Evolutionary conservation across 139 green algal genomes (phyloP).

Genomic region (Chlorella sorokiniana): DNA sequence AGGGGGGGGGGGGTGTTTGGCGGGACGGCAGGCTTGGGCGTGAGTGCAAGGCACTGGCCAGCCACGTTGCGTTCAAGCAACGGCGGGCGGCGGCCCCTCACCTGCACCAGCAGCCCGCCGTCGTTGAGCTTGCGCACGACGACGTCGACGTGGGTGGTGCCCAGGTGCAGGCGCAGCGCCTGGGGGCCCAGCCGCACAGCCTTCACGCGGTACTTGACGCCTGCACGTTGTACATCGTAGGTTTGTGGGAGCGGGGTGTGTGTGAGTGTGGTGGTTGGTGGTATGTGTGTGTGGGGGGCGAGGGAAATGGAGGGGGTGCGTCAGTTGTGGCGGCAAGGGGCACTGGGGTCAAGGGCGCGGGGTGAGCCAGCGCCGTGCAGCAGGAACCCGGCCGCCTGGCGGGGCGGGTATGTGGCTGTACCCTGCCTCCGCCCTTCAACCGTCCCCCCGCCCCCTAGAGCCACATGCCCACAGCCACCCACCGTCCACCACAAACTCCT

Average conservation of each 20-base stretch:
- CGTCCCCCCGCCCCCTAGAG: too few relatives aligned
- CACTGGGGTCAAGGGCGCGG: too few relatives aligned
- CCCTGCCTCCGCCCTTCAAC: too few relatives aligned
- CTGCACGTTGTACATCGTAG: conserved; percentile 32
- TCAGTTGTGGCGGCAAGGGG: too few relatives aligned
- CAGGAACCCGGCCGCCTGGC: too few relatives aligned
- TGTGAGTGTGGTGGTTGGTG: not conserved
- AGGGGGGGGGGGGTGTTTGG: not conserved
- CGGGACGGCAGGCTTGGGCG: not conserved
- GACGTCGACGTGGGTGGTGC: conserved; percentile 75
- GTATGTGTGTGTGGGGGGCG: not conserved
- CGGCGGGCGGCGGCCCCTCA: conserved; percentile 23
- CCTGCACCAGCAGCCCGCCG: conserved; percentile 90
- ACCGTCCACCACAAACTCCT: conserved; percentile 64
- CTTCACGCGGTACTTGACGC: conserved; percentile 81
- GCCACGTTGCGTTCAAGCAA: not conserved
- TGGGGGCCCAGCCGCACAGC: conserved; percentile 58
- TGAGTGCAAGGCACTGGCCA: not conserved
- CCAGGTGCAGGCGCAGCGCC: conserved; percentile 58
- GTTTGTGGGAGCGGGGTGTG: not conserved
- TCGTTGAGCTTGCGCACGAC: conserved; percentile 86
- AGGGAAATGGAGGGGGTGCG: too few relatives aligned
- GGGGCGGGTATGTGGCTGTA: too few relatives aligned
- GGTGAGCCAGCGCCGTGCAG: too few relatives aligned
- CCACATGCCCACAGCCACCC: too few relatives aligned